Evolutionary conservation across 2,329 filamentous ascomycete genomes (phyloP).

Genomic region (Sphaerulina musiva): DNA sequence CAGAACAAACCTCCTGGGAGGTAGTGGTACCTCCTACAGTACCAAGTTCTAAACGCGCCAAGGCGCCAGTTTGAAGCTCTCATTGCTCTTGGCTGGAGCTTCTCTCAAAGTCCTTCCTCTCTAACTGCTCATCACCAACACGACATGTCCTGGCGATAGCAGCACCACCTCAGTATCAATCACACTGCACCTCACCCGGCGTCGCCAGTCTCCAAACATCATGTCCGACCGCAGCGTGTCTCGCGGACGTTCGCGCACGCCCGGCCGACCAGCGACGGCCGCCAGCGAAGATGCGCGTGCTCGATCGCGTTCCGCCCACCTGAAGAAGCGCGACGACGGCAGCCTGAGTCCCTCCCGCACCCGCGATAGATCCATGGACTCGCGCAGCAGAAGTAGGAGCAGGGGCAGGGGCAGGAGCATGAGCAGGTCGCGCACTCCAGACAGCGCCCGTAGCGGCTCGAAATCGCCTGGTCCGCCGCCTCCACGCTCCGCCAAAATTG

Average conservation of each 20-base stretch:
- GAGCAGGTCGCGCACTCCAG: constrained; percentile 10
- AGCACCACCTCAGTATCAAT: background rate
- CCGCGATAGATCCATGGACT: constrained; percentile 28
- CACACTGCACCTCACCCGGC: too few relatives aligned
- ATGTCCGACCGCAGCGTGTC: constrained; percentile 32
- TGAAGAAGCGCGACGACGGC: constrained; percentile 27
- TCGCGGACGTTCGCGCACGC: constrained; percentile 37
- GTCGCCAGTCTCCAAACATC: background rate
- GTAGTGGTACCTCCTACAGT: too few relatives aligned
- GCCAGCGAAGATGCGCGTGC: constrained; percentile 21
- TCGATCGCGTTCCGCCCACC: constrained; percentile 21
- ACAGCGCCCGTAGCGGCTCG: constrained; percentile 8
- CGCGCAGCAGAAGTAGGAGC: constrained; percentile 9
- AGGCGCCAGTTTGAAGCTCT: background rate
- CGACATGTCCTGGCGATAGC: background rate
- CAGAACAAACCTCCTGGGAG: too few relatives aligned
- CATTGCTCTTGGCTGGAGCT: background rate
- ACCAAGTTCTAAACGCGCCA: background rate
- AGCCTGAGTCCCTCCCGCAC: constrained; percentile 28
- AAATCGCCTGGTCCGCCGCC: constrained; percentile 20
- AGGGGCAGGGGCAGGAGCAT: too few relatives aligned
- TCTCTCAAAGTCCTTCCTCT: background rate
- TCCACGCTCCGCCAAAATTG: constrained; percentile 56
- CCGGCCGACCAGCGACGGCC: constrained; percentile 13
- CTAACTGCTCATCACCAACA: background rate